A percentile compares a stretch with the other conserved stretches of the same genome.
phyloP scores from a whole-genome alignment of 1,284 basidiomycete genomes.

The Heterobasidion parviporum region DNA sequence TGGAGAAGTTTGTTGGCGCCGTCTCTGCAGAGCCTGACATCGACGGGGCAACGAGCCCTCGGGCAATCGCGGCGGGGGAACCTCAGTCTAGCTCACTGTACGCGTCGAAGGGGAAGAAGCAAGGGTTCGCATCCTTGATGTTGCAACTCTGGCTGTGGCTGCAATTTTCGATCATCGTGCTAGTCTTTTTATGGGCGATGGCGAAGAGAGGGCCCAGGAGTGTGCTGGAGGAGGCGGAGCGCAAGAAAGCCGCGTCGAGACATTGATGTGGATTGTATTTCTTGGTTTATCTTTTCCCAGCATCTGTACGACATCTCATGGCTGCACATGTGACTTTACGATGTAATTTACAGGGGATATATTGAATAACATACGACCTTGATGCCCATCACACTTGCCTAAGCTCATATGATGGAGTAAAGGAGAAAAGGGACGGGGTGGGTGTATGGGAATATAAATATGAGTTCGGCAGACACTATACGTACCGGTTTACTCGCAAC shows the following conservation, averaged over 20 bases:
- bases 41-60: background rate
- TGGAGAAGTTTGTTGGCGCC: slow-evolving; percentile 4
- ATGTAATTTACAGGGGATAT: too few relatives aligned
- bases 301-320: background rate
- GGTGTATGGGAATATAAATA: too few relatives aligned
- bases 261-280: background rate
- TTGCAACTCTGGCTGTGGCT: slow-evolving; percentile 75
- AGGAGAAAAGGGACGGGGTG: too few relatives aligned
- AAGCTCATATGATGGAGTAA: too few relatives aligned
- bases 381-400: too few relatives aligned
- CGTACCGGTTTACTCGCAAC: too few relatives aligned
- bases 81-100: background rate
- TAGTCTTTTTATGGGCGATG: slow-evolving; percentile 73
- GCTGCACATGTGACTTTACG: too few relatives aligned
- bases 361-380: too few relatives aligned
- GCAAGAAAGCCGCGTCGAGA: slow-evolving; percentile 20
- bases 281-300: background rate
- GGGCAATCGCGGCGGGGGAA: background rate
- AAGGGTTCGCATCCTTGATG: slow-evolving; percentile 39
- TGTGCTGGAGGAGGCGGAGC: slow-evolving; percentile 47
- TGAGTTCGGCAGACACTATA: too few relatives aligned
- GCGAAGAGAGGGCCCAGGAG: slow-evolving; percentile 65
- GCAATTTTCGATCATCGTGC: slow-evolving; percentile 63
- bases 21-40: background rate
- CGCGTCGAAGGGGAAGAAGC: slow-evolving; percentile 16